A percentile compares a stretch with the other conserved stretches of the same genome.
These are phyloP conservation scores for Colletotrichum karsti DNA, from an alignment of 2,329 filamentous ascomycete species.

Conservation along the genomic window DNA sequence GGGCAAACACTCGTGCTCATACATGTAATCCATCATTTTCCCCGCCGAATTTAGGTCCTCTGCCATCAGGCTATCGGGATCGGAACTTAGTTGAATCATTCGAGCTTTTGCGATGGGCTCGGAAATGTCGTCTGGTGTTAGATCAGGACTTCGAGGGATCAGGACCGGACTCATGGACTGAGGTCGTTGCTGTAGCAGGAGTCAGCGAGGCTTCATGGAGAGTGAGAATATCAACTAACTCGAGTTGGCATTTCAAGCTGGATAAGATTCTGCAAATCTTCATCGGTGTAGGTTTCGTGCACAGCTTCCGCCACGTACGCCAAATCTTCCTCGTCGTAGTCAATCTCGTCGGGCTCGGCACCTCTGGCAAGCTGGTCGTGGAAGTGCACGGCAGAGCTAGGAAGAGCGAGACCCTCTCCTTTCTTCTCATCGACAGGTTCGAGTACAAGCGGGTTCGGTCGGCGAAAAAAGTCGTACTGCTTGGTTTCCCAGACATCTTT, in stretches of 20 bases:
- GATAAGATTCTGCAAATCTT: not conserved
- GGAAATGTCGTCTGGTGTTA: constrained; percentile 26
- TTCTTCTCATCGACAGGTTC: constrained; percentile 22
- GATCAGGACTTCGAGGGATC: not conserved
- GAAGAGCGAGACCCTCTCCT: constrained; percentile 25
- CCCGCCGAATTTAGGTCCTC: constrained; percentile 9
- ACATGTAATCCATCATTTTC: not conserved
- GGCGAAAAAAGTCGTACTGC: constrained; percentile 5
- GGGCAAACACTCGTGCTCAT: not conserved
- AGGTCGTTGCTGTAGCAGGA: constrained; percentile 14
- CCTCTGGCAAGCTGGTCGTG: constrained; percentile 15
- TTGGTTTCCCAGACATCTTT: not conserved
- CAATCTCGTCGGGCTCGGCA: constrained; percentile 5
- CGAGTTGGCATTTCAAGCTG: constrained; percentile 2
- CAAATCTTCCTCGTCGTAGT: constrained; percentile 13
- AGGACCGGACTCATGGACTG: not conserved
- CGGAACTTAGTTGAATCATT: constrained; percentile 39
- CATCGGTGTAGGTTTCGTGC: not conserved
- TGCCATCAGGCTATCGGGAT: constrained; percentile 37
- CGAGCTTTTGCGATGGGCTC: constrained; percentile 31
- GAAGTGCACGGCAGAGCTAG: constrained; percentile 6
- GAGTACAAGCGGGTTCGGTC: constrained; percentile 7
- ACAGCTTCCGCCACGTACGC: not conserved
- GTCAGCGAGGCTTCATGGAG: not conserved
- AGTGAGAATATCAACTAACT: not conserved